Evolutionary conservation across 306 rosid genomes (phyloP).

Genomic region (Nissolia schottii): DNA sequence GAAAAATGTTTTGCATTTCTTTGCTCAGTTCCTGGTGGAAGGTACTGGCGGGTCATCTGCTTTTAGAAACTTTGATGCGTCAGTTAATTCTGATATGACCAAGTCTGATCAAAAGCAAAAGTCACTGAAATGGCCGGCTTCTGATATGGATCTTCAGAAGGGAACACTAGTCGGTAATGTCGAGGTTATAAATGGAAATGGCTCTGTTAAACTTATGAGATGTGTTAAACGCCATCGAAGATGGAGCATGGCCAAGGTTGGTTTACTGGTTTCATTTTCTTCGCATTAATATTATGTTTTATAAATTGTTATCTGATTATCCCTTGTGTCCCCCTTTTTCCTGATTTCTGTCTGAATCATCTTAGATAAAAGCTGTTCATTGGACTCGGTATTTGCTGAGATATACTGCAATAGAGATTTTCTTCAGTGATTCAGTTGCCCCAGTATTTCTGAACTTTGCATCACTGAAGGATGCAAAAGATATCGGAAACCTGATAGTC

Average conservation of each 20-base stretch:
- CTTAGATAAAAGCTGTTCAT: conserved; percentile 82
- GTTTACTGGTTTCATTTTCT: conserved; percentile 25
- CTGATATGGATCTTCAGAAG: conserved; percentile 62
- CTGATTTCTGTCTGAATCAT: conserved; percentile 20
- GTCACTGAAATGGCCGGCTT: conserved; percentile 52
- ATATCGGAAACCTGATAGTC: conserved; percentile 82
- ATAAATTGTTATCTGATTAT: background rate
- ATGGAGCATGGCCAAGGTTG: conserved; percentile 89
- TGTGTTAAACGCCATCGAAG: conserved; percentile 87
- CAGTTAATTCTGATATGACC: conserved; percentile 52
- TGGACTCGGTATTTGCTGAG: conserved; percentile 96
- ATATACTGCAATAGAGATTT: conserved; percentile 88
- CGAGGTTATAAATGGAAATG: conserved; percentile 56
- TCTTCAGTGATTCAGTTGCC: conserved; percentile 83
- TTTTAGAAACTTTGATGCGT: conserved; percentile 65
- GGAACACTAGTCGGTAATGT: conserved; percentile 36
- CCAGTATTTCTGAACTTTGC: conserved; percentile 85
- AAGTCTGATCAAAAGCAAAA: conserved; percentile 67
- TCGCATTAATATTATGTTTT: conserved; percentile 13
- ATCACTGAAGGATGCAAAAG: conserved; percentile 87
- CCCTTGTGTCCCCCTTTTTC: background rate
- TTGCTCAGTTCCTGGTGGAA: conserved; percentile 83
- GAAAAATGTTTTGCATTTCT: conserved; percentile 91
- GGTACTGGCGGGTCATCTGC: conserved; percentile 94
- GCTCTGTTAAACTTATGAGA: conserved; percentile 49